Percentiles rank a stretch among this genome's conserved stretches.
Evolutionary conservation across 2,329 filamentous ascomycete species (phyloP).

Genomic region (Colletotrichum neosansevieriae): DNA sequence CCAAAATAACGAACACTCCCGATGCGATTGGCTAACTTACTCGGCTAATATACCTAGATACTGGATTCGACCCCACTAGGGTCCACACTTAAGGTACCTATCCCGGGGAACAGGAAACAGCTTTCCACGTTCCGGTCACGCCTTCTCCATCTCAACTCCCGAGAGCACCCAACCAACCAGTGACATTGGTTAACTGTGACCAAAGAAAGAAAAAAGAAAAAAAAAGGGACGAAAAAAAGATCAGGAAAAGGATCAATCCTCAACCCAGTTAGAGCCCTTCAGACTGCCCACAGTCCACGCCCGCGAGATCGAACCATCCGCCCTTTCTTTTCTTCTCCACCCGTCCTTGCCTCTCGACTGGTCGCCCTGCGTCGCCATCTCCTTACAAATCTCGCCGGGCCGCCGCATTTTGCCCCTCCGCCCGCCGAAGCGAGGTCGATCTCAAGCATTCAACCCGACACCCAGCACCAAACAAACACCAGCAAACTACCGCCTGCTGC

Average conservation of each 20-base stretch:
- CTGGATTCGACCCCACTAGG: background rate
- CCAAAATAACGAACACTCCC: background rate
- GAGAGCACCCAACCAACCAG: background rate
- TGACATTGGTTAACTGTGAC: background rate
- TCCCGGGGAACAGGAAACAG: conserved; percentile 12
- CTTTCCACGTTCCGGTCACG: conserved; percentile 1
- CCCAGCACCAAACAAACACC: background rate
- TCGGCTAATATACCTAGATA: too few species aligned
- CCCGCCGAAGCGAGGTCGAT: conserved; percentile 19
- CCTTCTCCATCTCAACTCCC: conserved; percentile 28
- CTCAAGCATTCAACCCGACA: conserved; percentile 16
- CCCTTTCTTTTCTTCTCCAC: conserved; percentile 9
- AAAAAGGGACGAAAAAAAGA: too few species aligned
- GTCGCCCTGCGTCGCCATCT: conserved; percentile 20
- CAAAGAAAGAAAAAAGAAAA: background rate
- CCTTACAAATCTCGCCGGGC: conserved; percentile 36
- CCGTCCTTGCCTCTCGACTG: background rate
- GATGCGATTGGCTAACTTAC: conserved; percentile 27
- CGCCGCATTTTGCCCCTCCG: conserved; percentile 37
- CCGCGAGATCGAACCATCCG: conserved; percentile 27
- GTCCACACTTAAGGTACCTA: background rate
- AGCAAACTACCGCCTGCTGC: background rate
- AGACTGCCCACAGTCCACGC: background rate
- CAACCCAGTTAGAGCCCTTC: background rate
- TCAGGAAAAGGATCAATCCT: conserved; percentile 14